phyloP scores from a whole-genome alignment of 208 protist genomes.

The Trypanosoma avium region DNA sequence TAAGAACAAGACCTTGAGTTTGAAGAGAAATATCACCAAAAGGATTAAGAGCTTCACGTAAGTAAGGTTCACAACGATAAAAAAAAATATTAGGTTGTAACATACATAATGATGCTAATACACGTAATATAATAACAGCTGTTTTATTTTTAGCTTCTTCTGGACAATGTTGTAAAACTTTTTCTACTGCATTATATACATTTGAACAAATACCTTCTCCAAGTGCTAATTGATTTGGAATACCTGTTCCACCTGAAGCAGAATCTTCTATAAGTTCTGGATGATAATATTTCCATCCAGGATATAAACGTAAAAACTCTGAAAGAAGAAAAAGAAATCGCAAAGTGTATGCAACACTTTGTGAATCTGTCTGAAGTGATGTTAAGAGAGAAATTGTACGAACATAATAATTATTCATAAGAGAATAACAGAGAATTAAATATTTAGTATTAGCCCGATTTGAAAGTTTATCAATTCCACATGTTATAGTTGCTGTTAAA shows the following conservation, averaged over 20 bases:
- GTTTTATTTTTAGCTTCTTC: conserved; percentile 29
- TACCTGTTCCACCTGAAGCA: conserved; percentile 13
- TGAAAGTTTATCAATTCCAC: conserved; percentile 43
- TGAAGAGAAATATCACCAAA: conserved; percentile 39
- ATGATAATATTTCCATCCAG: conserved; percentile 59
- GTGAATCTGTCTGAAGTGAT: conserved; percentile 39
- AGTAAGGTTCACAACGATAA: conserved; percentile 41
- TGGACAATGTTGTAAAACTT: conserved; percentile 42
- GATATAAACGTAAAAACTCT: conserved; percentile 79
- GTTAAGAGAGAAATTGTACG: conserved; percentile 48
- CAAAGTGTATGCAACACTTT: conserved; percentile 68
- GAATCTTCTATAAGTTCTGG: conserved; percentile 21
- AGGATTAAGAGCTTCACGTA: conserved; percentile 43
- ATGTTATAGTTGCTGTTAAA: conserved; percentile 74
- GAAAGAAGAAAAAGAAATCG: conserved; percentile 90
- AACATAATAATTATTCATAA: conserved; percentile 89
- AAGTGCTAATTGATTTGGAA: conserved; percentile 52
- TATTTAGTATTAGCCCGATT: conserved; percentile 58
- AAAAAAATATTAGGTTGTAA: conserved; percentile 76
- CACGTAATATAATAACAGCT: conserved; percentile 63
- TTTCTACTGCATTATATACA: conserved; percentile 55
- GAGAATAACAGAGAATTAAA: conserved; percentile 71
- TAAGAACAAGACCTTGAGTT: conserved; percentile 66
- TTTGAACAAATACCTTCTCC: conserved; percentile 69
- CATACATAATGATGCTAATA: conserved; percentile 80